Conservation (phyloP, 2,329 filamentous ascomycete species). For the Calycina herbarum region DNA sequence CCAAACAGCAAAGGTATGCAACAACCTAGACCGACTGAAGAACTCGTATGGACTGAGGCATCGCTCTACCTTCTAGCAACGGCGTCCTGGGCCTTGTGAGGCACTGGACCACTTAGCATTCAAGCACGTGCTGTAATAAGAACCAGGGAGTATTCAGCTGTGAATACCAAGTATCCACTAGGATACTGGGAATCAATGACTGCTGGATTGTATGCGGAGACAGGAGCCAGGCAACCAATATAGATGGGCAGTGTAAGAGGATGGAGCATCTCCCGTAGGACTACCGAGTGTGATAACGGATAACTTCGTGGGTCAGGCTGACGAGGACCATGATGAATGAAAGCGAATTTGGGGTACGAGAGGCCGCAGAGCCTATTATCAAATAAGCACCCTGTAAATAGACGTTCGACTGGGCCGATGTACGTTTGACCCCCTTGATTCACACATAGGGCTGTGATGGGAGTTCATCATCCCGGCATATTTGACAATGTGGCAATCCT, state of each 20-base stretch:
- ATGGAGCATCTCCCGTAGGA: neutral
- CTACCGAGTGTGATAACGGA: neutral
- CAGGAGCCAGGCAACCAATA: constrained; percentile 6
- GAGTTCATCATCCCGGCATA: neutral
- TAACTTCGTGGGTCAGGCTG: neutral
- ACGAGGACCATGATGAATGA: neutral
- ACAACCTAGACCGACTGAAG: neutral
- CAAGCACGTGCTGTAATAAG: constrained; percentile 3
- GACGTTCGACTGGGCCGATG: neutral
- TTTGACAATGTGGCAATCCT: neutral
- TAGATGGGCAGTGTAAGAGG: constrained; percentile 7
- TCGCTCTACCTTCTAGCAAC: neutral
- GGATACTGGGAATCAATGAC: neutral
- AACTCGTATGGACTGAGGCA: constrained; percentile 5
- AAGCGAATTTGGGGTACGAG: neutral
- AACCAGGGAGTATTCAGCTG: neutral
- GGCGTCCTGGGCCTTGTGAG: constrained; percentile 1
- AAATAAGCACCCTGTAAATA: neutral
- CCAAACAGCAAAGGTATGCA: neutral
- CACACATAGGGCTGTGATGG: constrained; percentile 1
- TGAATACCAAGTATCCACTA: neutral
- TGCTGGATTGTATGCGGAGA: neutral
- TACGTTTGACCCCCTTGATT: neutral
- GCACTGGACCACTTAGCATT: neutral
- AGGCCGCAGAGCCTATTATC: neutral